Base-by-base conservation (phyloP, 2,329 filamentous ascomycete species). In the Verticillium longisporum region DNA sequence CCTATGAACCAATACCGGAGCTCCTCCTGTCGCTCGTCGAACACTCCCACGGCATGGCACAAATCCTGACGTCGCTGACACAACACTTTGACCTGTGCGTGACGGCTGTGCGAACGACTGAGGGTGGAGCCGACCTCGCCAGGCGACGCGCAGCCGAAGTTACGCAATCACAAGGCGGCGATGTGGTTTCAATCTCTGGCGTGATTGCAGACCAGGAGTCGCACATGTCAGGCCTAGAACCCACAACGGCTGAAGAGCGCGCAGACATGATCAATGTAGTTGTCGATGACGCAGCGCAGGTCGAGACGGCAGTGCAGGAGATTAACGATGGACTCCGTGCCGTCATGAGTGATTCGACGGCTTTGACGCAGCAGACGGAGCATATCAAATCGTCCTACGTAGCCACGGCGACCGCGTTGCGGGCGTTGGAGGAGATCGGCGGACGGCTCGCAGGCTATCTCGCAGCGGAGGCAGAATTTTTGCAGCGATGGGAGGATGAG, bases 21-120 rank as follows among this genome's bases (percentile, higher is more conserved):
- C 77, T 86, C 53, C 77, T 91, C n/a, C 77, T 81, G 34, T 78
- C 80, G 2, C 81, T 96, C 38, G 87, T 93, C 65, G 80, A 80
- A 14, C 87, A 94, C 66, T 93, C 93, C 0, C 87, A 90, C 64
- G 86, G 88, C 68, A 94, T 96, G 87, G 94, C 93, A 5, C 82
- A 88, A 61, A 82, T 92, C 5, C 83, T 98, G 1, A 85, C 91
- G 61, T 92, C 89, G 1, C 79, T 98, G 4, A 92, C 92, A 7
- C 85, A 84, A 32, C 94, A 98, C 75, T 97, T 97, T 71, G 94
- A 98, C 73, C 85, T 96, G 65, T 97, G 94, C 73, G 91, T 96
- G 14, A 94, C 89, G 1, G 94, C 94, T 1, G 88, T 97, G 54
- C 90, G 92, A 62, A 92, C 94, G 58, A 97, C 93, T 3, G 92